phyloP scores from a whole-genome alignment of 2,329 filamentous ascomycete species.

The Nemania bipapillata region DNA sequence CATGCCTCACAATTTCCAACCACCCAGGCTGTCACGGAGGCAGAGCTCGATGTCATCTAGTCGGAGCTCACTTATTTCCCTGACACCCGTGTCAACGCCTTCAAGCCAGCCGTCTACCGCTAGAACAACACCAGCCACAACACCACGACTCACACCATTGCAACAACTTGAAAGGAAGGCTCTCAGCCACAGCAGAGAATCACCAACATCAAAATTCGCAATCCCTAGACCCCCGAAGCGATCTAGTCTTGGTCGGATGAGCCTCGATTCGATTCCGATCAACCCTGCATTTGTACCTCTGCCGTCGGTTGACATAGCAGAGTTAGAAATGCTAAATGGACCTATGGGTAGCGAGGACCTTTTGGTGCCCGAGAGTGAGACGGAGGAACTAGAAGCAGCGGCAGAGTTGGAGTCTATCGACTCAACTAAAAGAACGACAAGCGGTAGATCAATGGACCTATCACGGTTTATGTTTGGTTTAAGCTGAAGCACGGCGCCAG shows the following conservation, averaged over 20 bases:
- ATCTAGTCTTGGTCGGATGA: constrained; percentile 44
- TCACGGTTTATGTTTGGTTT: constrained; percentile 60
- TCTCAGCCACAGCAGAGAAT: constrained; percentile 50
- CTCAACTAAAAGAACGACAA: constrained; percentile 32
- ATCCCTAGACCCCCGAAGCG: constrained; percentile 41
- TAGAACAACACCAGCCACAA: constrained; percentile 57
- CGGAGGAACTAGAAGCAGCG: constrained; percentile 43
- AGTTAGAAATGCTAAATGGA: constrained; percentile 64
- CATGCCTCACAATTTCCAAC: constrained; percentile 20
- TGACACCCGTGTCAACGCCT: constrained; percentile 55
- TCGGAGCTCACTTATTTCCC: constrained; percentile 43
- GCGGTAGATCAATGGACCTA: constrained; percentile 57
- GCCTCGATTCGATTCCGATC: constrained; percentile 55
- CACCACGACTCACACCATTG: constrained; percentile 61
- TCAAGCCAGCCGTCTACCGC: constrained; percentile 57
- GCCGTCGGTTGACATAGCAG: constrained; percentile 64
- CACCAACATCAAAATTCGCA: constrained; percentile 43
- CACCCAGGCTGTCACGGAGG: constrained; percentile 28
- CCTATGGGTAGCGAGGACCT: constrained; percentile 67
- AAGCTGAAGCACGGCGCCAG: constrained; percentile 22
- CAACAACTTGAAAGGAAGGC: constrained; percentile 65
- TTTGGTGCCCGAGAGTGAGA: constrained; percentile 63
- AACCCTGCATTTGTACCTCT: constrained; percentile 67
- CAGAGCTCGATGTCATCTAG: constrained; percentile 42
- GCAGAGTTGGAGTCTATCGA: constrained; percentile 44